Conservation (phyloP, 306 rosid species). For the Neltuma alba region DNA sequence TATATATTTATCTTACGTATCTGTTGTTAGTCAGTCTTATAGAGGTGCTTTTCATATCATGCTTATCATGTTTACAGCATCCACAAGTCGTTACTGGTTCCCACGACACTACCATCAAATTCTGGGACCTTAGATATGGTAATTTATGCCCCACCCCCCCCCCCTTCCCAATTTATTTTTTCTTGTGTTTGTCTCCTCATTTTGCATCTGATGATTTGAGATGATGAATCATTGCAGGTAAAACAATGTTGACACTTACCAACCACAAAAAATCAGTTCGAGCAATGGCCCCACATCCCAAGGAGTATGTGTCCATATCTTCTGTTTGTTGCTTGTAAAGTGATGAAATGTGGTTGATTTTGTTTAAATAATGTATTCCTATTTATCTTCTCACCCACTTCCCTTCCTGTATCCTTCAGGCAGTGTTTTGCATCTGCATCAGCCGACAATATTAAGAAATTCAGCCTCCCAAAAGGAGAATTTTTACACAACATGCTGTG, state of each 20-base stretch:
- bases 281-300: slow-evolving; percentile 96
- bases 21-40: neutral
- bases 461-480: slow-evolving; percentile 90
- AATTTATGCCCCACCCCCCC: slow-evolving; percentile 35
- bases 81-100: slow-evolving; percentile 99
- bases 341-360: slow-evolving; percentile 29
- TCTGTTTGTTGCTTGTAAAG: slow-evolving; percentile 18
- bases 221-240: slow-evolving; percentile 55
- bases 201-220: slow-evolving; percentile 25
- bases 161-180: neutral
- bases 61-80: slow-evolving; percentile 58
- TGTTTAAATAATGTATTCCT: slow-evolving; percentile 8
- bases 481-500: slow-evolving; percentile 99
- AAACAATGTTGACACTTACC: slow-evolving; percentile 89
- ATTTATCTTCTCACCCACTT: slow-evolving; percentile 24
- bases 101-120: slow-evolving; percentile 91
- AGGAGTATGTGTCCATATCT: slow-evolving; percentile 64
- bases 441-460: slow-evolving; percentile 97
- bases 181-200: slow-evolving; percentile 7
- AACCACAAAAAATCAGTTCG: slow-evolving; percentile 97
- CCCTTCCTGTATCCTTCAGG: slow-evolving; percentile 49
- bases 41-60: slow-evolving; percentile 20
- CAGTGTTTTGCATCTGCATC: slow-evolving; percentile 97
- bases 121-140: slow-evolving; percentile 99
- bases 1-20: neutral